phyloP scores from a whole-genome alignment of 2,329 filamentous ascomycete genomes.

The Plenodomus tracheiphilus region DNA sequence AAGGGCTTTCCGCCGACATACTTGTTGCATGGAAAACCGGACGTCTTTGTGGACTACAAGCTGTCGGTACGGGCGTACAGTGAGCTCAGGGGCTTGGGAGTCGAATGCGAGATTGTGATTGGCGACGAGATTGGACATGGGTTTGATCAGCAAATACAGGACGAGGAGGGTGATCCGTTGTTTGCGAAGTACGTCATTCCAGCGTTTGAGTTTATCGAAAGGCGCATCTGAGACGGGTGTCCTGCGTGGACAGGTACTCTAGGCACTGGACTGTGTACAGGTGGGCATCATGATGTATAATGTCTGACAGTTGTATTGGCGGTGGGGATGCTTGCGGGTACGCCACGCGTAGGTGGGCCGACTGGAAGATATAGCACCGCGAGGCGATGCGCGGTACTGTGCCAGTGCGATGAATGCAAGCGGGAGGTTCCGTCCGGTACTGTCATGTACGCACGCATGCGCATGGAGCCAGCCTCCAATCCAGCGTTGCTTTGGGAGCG shows the following conservation, averaged over 20 bases:
- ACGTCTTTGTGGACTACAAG: no score
- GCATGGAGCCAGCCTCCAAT: no score
- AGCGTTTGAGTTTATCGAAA: constrained; percentile 4
- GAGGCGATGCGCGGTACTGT: constrained; percentile 10
- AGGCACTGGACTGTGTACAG: no score
- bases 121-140: constrained; percentile 6
- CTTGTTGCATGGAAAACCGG: no score
- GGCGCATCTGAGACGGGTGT: constrained; percentile 13
- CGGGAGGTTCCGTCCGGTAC: not conserved
- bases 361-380: constrained; percentile 7
- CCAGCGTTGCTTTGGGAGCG: no score
- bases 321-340: constrained; percentile 11
- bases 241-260: not conserved
- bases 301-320: not conserved
- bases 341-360: constrained; percentile 8
- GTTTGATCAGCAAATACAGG: constrained; percentile 8
- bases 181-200: constrained; percentile 8
- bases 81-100: constrained; percentile 4
- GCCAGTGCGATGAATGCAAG: constrained; percentile 2
- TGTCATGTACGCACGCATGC: not conserved
- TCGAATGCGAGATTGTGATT: constrained; percentile 1
- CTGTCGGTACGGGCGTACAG: no score
- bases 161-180: not conserved
- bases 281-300: no score
- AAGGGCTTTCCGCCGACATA: no score